Evolutionary conservation across 1,139 yeast species (phyloP).

Genomic region (Kurtzmaniella quercitrusa): DNA sequence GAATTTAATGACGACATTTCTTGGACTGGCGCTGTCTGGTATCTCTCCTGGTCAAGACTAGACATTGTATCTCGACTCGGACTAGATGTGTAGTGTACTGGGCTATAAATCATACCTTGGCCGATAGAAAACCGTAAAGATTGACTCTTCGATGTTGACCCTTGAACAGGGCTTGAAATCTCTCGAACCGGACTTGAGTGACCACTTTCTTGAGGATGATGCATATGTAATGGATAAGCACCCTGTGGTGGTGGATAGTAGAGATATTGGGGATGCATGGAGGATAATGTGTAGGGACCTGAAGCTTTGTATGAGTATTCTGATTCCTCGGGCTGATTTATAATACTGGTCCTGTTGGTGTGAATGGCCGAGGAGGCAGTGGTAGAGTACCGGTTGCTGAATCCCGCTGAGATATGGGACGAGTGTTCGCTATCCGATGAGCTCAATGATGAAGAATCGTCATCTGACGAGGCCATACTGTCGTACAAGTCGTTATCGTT

Average conservation of each 20-base stretch:
- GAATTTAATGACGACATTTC: too few relatives aligned
- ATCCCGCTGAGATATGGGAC: neutral
- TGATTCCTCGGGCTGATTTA: neutral
- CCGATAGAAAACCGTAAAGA: too few relatives aligned
- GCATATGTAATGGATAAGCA: neutral
- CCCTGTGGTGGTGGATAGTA: neutral
- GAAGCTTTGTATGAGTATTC: neutral
- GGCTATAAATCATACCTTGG: too few relatives aligned
- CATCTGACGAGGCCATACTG: conserved; percentile 14
- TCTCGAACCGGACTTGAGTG: too few relatives aligned
- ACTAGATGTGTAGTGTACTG: too few relatives aligned
- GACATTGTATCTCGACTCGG: too few relatives aligned
- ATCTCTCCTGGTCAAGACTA: too few relatives aligned
- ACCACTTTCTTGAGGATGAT: neutral
- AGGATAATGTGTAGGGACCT: neutral
- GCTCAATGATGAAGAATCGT: neutral
- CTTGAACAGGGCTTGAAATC: too few relatives aligned
- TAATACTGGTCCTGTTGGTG: neutral
- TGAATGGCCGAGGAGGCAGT: neutral
- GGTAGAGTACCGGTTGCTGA: neutral
- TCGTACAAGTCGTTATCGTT: conserved; percentile 17
- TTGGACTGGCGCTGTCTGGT: too few relatives aligned
- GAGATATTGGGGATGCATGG: neutral
- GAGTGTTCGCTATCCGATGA: conserved; percentile 1
- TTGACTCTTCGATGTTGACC: too few relatives aligned